Evolutionary conservation across 257 asterid species (phyloP), one percentile per base, ranked within the genome.

Genomic region (Eustoma russellianum): DNA sequence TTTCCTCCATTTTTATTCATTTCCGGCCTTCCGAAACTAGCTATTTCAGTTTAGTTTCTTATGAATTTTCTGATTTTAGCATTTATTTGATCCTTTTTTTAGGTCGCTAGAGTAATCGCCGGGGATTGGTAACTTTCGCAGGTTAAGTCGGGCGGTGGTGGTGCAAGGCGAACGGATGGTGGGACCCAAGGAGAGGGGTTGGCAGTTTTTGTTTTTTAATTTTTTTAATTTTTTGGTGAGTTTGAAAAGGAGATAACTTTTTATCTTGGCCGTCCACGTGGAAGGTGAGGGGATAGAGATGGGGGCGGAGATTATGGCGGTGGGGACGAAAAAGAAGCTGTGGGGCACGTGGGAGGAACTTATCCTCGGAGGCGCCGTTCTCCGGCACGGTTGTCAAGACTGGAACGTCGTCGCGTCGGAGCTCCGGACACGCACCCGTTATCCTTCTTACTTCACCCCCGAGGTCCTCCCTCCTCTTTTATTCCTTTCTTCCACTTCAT

Each of bases 301-400:
- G 88, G 79, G 67, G 41, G 72, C 56, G 10, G 81, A 68, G 50
- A 54, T 10, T 10, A 56, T 11, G 72, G 73, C 46, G 61, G 82
- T 66, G 76, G 79, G 71, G 17, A 64, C 74, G 64, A 24, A 24
- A 24, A 43, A 15, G 38, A 62, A 16, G 54, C 70, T 33, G 75
- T 88, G 97, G 97, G 94, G 89, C 60, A 82, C 97, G 43, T 82
- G 95, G 95, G 97, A 88, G 69, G 97, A 88, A 73, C 83, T 88
- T 13, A 59, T 88, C 57, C 66, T 85, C 5, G 95, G 91, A 9
- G 84, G 94, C 44, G 97, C 97, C 5, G 95, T 88, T 6, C 59
- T 71, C 19, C 55, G 83, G 62, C 75, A 77, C 78, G 95, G 95
- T 49, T 64, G 74, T 2, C 46, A 40, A 24, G 82, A 76, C 50